phyloP scores from a whole-genome alignment of 306 rosid genomes.

The Cyamopsis tetragonoloba region DNA sequence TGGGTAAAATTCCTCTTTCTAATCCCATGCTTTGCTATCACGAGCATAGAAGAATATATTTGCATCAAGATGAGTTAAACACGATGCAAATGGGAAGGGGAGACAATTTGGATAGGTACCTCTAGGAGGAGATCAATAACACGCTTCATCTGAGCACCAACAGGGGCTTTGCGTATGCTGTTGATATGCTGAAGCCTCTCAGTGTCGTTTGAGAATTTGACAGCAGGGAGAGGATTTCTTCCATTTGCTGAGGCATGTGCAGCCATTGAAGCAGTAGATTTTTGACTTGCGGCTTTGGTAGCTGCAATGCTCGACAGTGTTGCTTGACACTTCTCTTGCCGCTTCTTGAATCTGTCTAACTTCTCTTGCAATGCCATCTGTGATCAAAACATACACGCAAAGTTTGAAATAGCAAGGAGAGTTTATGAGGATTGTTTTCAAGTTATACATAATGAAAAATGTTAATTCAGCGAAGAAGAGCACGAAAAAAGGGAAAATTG shows the following conservation, averaged over 20 bases:
- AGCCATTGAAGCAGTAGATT: slow-evolving; percentile 28
- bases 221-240: slow-evolving; percentile 50
- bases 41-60: too few species aligned
- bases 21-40: background rate
- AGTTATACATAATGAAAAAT: background rate
- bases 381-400: background rate
- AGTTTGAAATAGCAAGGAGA: background rate
- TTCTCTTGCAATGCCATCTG: slow-evolving; percentile 65
- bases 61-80: too few species aligned
- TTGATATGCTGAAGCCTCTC: slow-evolving; percentile 91
- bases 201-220: slow-evolving; percentile 85
- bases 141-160: slow-evolving; percentile 93
- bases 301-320: slow-evolving; percentile 68
- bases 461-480: background rate
- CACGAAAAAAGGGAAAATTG: background rate
- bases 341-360: slow-evolving; percentile 67
- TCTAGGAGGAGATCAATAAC: slow-evolving; percentile 74
- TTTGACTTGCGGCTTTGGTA: slow-evolving; percentile 31
- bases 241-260: slow-evolving; percentile 16
- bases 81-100: too few species aligned
- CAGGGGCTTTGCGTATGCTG: slow-evolving; percentile 68
- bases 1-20: background rate
- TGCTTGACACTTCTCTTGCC: slow-evolving; percentile 64
- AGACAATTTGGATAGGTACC: slow-evolving; percentile 35
- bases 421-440: background rate